A percentile compares a stretch with the other conserved stretches of the same genome.
These are phyloP conservation scores for Sugiyamaella chiloensis DNA, from an alignment of 805 yeast genomes.

Conservation along the genomic window DNA sequence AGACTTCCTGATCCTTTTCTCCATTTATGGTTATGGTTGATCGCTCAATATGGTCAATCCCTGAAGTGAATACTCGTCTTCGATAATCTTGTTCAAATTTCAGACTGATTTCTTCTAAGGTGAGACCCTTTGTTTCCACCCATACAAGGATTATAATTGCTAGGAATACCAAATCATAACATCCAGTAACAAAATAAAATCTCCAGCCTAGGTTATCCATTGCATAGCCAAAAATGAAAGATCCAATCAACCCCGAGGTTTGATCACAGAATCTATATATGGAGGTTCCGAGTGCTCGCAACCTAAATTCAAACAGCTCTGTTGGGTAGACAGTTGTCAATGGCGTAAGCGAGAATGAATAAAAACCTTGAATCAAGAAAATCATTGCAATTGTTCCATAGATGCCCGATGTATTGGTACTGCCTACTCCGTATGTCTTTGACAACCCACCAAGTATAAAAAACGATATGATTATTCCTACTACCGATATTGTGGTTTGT, in stretches of 20 bases:
- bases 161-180: not conserved
- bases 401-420: conserved; percentile 48
- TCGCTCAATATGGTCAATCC: not conserved
- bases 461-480: conserved; percentile 23
- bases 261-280: conserved; percentile 2
- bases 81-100: not conserved
- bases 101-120: not conserved
- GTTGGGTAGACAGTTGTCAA: conserved; percentile 1
- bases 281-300: conserved; percentile 1
- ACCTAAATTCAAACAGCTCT: not conserved
- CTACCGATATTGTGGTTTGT: not conserved
- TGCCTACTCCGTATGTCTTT: conserved; percentile 16
- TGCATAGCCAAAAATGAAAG: conserved; percentile 1
- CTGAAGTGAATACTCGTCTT: not conserved
- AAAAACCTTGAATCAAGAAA: conserved; percentile 34
- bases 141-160: not conserved
- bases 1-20: not conserved
- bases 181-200: conserved; percentile 1
- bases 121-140: conserved; percentile 6
- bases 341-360: conserved; percentile 14
- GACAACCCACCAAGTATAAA: not conserved
- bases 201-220: conserved; percentile 7
- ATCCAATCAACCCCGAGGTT: conserved; percentile 1
- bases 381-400: conserved; percentile 53
- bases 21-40: not conserved